A percentile compares a stretch with the other conserved stretches of the same genome.
These are phyloP conservation scores for Tetrapyrgos nigripes DNA, from an alignment of 1,284 basidiomycete genomes.

Conservation along the genomic window DNA sequence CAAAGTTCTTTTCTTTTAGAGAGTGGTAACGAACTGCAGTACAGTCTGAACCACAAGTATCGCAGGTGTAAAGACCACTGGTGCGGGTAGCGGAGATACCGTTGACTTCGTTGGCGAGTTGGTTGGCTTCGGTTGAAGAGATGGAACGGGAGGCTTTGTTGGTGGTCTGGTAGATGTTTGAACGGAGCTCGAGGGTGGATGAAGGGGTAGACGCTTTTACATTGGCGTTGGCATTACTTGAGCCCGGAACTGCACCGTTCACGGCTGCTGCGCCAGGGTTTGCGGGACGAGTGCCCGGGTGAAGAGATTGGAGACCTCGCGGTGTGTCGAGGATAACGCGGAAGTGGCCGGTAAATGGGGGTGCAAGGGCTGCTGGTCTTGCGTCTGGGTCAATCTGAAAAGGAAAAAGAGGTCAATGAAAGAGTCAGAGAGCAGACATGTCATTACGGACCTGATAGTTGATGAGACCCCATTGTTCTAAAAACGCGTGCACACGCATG, in stretches of 20 bases:
- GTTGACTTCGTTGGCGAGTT: slow-evolving; percentile 59
- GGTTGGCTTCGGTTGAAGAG: slow-evolving; percentile 43
- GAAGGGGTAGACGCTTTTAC: slow-evolving; percentile 45
- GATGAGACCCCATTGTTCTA: slow-evolving; percentile 99
- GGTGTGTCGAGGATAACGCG: slow-evolving; percentile 97
- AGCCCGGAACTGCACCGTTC: slow-evolving; percentile 55
- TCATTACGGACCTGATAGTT: slow-evolving; percentile 88
- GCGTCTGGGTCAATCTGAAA: slow-evolving; percentile 95
- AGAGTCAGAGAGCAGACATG: background rate
- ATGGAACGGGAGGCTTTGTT: slow-evolving; percentile 80
- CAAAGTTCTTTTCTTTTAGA: slow-evolving; percentile 91
- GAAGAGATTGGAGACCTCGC: slow-evolving; percentile 92
- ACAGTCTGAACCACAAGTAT: slow-evolving; percentile 96
- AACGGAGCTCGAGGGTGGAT: slow-evolving; percentile 86
- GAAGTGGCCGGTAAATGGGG: slow-evolving; percentile 99
- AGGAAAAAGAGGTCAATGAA: slow-evolving; percentile 26
- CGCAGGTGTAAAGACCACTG: slow-evolving; percentile 76
- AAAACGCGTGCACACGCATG: slow-evolving; percentile 98
- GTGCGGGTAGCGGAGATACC: slow-evolving; percentile 48
- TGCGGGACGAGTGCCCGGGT: slow-evolving; percentile 83
- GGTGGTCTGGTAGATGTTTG: slow-evolving; percentile 88
- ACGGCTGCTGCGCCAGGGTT: slow-evolving; percentile 49
- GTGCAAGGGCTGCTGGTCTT: slow-evolving; percentile 91
- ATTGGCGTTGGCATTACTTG: slow-evolving; percentile 2
- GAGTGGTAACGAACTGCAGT: slow-evolving; percentile 91